Evolutionary conservation across 2,329 filamentous ascomycete genomes (phyloP), one percentile per base, ranked within the genome.

Genomic region (Colletotrichum higginsianum): DNA sequence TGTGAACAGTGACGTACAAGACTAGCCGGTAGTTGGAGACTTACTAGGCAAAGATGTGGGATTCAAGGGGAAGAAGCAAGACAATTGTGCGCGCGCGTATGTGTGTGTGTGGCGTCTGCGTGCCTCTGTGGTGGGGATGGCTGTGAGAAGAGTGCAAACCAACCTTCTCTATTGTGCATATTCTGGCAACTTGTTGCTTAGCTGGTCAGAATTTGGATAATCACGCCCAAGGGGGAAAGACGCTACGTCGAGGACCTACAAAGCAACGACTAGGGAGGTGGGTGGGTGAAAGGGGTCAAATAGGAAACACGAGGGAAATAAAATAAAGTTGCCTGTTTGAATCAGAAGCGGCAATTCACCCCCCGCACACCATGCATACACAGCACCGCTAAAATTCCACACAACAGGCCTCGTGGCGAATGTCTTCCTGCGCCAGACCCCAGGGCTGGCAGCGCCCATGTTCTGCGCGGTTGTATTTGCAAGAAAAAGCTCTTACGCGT

Each of bases 211-310:
- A 30, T 46, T 13, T 57, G 38, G 56, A 11, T 35, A 60, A 16
- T 4, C 23, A 21, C 7, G 56, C 56, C 40, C 11, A 60, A 60
- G 56, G 21, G 56, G 56, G 40, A 60, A 60, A 46, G 38, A 18
- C 23, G 35, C 38, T 57, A 8, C 21, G 40, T 60, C 30, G 40
- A 16, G 56, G n/a, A 47, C 35, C n/a, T 15, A 53, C 52, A 55
- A 66, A 21, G 38, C 47, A 57, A 35, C 8, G 30, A n/a, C 23
- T n/a, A 26, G 52, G 61, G 52, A 40, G 30, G 23, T 13, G 44
- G 26, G 61, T 65, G 66, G 66, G 53, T 44, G 66, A 53, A 69
- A 69, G 47, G 50, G 61, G 61, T 69, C 66, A 60, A 69, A 69
- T 65, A 69, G 66, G 66, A 69, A 65, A 65, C 53, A 23, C 53